Evolutionary conservation across 106 monocot species (phyloP).

Genomic region (Triglochin maritima): DNA sequence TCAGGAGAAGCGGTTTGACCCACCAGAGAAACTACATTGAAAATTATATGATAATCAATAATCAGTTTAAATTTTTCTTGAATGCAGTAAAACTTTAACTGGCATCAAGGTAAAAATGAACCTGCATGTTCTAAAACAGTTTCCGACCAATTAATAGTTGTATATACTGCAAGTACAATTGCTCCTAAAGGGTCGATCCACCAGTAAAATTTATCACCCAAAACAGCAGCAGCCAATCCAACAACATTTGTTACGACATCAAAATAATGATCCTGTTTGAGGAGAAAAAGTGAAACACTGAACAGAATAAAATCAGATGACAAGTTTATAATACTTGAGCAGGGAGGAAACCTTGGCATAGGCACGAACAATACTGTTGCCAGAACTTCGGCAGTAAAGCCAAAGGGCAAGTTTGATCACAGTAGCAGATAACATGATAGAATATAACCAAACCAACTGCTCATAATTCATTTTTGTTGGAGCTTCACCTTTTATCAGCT

Average conservation of each 20-base stretch:
- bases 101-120: conserved; percentile 1
- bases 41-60: conserved; percentile 2
- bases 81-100: not conserved
- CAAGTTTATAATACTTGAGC: not conserved
- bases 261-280: conserved; percentile 78
- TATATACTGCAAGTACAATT: conserved; percentile 69
- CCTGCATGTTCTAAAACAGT: conserved; percentile 84
- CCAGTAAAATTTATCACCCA: conserved; percentile 80
- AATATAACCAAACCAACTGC: conserved; percentile 65
- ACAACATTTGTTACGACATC: conserved; percentile 84
- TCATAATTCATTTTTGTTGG: conserved; percentile 32
- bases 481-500: conserved; percentile 42
- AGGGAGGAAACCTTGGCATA: conserved; percentile 64
- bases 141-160: conserved; percentile 60
- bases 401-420: conserved; percentile 69
- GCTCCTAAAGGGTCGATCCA: conserved; percentile 85
- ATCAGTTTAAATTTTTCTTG: not conserved
- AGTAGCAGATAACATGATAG: conserved; percentile 77
- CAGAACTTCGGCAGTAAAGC: conserved; percentile 73
- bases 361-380: conserved; percentile 65
- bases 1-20: conserved; percentile 62
- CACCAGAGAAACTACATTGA: conserved; percentile 47
- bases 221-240: conserved; percentile 78
- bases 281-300: not conserved
- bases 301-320: not conserved